Evolutionary conservation across 768 basidiomycete genomes (phyloP).

Genomic region (Tricholoma matsutake): DNA sequence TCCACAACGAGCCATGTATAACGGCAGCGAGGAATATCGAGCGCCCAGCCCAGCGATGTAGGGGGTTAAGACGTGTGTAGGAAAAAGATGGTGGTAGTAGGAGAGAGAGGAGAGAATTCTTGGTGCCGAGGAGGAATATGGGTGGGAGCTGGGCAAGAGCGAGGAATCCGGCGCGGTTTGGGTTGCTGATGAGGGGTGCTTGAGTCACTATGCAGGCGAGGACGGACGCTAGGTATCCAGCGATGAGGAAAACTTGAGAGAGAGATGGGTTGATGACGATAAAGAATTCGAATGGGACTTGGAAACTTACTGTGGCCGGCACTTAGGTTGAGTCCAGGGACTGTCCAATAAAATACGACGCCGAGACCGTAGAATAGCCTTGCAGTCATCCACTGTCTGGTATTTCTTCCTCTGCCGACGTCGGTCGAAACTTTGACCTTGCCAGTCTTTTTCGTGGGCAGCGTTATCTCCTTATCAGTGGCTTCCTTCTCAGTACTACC

Average conservation of each 20-base stretch:
- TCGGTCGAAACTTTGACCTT: not conserved
- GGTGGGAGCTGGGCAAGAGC: conserved; percentile 59
- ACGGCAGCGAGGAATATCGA: conserved; percentile 50
- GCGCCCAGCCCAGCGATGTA: conserved; percentile 69
- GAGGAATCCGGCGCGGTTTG: conserved; percentile 72
- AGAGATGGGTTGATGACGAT: conserved; percentile 30
- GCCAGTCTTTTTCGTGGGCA: too few species aligned
- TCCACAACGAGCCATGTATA: conserved; percentile 70
- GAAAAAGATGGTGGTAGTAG: conserved; percentile 61
- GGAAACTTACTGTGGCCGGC: conserved; percentile 54
- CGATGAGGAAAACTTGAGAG: conserved; percentile 51
- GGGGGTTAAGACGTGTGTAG: conserved; percentile 70
- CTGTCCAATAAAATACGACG: conserved; percentile 43
- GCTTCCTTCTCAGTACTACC: not conserved
- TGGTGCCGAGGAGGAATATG: conserved; percentile 60
- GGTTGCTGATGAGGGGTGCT: conserved; percentile 59
- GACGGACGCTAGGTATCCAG: conserved; percentile 51
- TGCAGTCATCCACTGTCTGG: conserved; percentile 5
- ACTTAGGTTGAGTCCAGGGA: conserved; percentile 50
- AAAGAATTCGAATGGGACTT: not conserved
- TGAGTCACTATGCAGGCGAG: conserved; percentile 60
- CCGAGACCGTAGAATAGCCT: conserved; percentile 31
- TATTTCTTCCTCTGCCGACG: not conserved
- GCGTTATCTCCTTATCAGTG: not conserved
- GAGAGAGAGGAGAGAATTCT: conserved; percentile 59